Evolutionary conservation across 2,329 filamentous ascomycete species (phyloP).

Genomic region (Aspergillus ochraceoroseus): DNA sequence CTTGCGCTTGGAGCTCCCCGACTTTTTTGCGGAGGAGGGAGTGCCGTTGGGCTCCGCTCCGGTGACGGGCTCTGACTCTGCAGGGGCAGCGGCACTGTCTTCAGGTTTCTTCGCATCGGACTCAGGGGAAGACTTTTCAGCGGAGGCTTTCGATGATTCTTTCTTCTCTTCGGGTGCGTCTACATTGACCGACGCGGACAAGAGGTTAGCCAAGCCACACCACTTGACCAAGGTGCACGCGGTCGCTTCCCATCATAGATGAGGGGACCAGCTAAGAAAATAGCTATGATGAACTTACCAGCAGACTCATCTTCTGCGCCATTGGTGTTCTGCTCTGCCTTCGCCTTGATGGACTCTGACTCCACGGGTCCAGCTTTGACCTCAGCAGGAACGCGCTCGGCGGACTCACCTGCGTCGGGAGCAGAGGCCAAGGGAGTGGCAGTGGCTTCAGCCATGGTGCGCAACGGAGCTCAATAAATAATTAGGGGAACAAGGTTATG

Average conservation of each 20-base stretch:
- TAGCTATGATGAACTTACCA: constrained; percentile 25
- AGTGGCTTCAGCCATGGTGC: constrained; percentile 41
- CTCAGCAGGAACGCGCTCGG: constrained; percentile 30
- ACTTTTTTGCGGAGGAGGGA: constrained; percentile 48
- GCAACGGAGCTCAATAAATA: constrained; percentile 19
- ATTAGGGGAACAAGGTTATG: constrained; percentile 14
- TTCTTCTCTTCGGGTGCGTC: constrained; percentile 28
- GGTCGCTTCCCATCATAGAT: constrained; percentile 1
- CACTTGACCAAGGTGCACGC: constrained; percentile 11
- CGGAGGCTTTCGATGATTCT: constrained; percentile 24
- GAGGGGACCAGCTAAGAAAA: neutral
- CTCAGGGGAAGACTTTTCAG: constrained; percentile 28
- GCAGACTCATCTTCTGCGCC: constrained; percentile 28
- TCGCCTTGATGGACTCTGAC: constrained; percentile 22
- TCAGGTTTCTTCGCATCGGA: constrained; percentile 26
- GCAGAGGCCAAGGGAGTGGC: constrained; percentile 31
- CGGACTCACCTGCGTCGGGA: constrained; percentile 28
- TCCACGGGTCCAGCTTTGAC: constrained; percentile 21
- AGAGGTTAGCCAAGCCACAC: constrained; percentile 14
- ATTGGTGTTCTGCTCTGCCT: constrained; percentile 24
- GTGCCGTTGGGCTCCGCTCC: constrained; percentile 45
- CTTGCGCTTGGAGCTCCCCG: constrained; percentile 59
- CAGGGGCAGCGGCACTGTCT: constrained; percentile 21
- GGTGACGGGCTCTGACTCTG: constrained; percentile 26
- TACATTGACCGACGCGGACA: constrained; percentile 18